Evolutionary conservation across 2,329 filamentous ascomycete species (phyloP), one percentile per base, ranked within the genome.

Genomic region (Fusarium nurragi): DNA sequence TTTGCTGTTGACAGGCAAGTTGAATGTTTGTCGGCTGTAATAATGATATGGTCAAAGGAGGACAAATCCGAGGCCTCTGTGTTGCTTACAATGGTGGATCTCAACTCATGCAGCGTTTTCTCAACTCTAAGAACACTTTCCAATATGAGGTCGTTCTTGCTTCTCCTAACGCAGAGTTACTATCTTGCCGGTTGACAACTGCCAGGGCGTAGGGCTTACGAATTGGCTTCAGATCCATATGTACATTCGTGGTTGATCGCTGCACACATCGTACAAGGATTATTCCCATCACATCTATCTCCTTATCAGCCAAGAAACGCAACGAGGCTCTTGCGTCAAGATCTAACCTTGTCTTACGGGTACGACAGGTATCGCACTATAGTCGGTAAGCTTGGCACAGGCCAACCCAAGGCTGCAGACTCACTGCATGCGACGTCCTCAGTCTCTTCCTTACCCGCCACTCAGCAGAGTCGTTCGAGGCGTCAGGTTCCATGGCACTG

Each of bases 131-230:
- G 66, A 4, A 83, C 80, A 6, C 81, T 81, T 55, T 84, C 82
- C 4, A 84, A 76, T 21, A 84, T 83, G 43, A 84, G 72, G 55
- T 84, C 83, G 39, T 78, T 83, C 66, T 84, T 84, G 26, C 81
- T 81, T 57, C 82, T 76, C 41, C 78, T 82, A 12, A 7, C 28
- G 2, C 5, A 23, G 41, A 3, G 46, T 68, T 57, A 70, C 47
- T 23, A 34, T 9, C 13, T 21, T 52, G 2, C 1, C 1, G 4
- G 4, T 5, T 4, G 26, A 23, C 1, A 36, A n/a, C 23, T 28
- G 16, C 16, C 9, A 40, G 46, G 38, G 43, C 21, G 21, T 41
- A 8, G 16, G 4, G 62, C 77, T 75, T 64, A 80, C 78, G 79
- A 79, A 65, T 78, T 80, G 18, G 79, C 77, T 54, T 80, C 79